phyloP scores from a whole-genome alignment of 2,329 filamentous ascomycete genomes.

The Fusarium begoniae region DNA sequence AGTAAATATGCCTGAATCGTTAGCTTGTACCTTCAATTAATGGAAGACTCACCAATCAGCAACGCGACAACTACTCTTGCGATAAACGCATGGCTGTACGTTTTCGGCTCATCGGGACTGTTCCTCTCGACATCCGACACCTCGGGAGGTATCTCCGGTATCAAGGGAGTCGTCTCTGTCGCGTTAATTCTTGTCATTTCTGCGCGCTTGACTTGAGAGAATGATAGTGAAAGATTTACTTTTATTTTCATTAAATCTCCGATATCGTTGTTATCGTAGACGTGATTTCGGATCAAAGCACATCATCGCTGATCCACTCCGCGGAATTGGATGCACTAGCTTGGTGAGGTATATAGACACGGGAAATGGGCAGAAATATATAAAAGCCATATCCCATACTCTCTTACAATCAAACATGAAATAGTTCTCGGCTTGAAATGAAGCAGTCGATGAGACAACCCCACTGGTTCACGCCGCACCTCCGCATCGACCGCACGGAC shows the following conservation, averaged over 20 bases:
- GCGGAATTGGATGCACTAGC: background rate
- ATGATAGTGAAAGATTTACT: background rate
- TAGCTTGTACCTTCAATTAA: accelerated
- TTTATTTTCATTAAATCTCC: background rate
- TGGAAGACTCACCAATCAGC: accelerated
- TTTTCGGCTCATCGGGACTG: background rate
- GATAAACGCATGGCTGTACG: background rate
- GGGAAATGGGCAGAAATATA: background rate
- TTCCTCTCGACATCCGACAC: background rate
- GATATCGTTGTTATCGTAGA: background rate
- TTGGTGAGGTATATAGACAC: background rate
- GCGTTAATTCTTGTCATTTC: background rate
- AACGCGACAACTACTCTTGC: background rate
- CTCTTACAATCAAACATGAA: accelerated
- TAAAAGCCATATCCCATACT: background rate
- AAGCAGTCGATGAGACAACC: background rate
- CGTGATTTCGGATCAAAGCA: background rate
- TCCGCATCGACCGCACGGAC: background rate
- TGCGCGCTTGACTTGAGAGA: accelerated
- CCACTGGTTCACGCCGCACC: background rate
- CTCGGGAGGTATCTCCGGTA: background rate
- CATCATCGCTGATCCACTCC: background rate
- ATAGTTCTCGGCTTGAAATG: background rate
- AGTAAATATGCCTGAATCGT: constrained; percentile 59
- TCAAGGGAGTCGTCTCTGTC: background rate